phyloP scores from a whole-genome alignment of 768 basidiomycete species.

The Xanthoconium stramineum region DNA sequence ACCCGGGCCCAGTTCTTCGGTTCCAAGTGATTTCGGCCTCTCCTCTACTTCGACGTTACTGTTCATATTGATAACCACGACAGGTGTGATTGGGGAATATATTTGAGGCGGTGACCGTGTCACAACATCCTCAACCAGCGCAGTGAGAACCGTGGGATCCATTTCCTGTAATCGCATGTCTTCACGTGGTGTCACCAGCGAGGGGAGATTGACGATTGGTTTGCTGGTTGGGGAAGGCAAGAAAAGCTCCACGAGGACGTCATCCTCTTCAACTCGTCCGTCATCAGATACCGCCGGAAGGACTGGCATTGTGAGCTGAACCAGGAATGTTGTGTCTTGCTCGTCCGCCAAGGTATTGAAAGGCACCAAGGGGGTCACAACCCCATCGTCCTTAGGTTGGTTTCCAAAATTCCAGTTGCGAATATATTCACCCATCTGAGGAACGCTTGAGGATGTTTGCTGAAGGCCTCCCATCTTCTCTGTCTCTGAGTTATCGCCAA shows the following conservation, averaged over 20 bases:
- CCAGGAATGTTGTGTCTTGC: neutral
- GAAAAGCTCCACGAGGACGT: neutral
- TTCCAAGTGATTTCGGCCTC: neutral
- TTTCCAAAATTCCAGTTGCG: neutral
- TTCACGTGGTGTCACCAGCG: neutral
- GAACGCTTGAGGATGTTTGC: neutral
- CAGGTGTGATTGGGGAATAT: neutral
- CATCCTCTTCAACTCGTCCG: neutral
- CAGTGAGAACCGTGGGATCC: neutral
- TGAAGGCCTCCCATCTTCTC: neutral
- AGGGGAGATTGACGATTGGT: slow-evolving; percentile 16
- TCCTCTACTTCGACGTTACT: neutral
- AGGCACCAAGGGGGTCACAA: neutral
- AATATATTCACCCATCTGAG: neutral
- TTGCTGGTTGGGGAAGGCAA: neutral
- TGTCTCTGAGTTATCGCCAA: neutral
- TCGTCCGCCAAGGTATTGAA: neutral
- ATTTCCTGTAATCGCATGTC: neutral
- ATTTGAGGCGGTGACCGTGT: slow-evolving; percentile 15
- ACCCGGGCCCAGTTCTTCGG: neutral
- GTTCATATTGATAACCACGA: neutral
- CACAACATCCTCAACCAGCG: slow-evolving; percentile 4
- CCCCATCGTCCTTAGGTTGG: neutral
- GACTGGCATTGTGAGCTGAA: neutral
- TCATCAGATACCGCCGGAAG: neutral